Evolutionary conservation across 192 early-diverging fungal genomes (phyloP), one percentile per base, ranked within the genome.

Genomic region (Mortierella antarctica): DNA sequence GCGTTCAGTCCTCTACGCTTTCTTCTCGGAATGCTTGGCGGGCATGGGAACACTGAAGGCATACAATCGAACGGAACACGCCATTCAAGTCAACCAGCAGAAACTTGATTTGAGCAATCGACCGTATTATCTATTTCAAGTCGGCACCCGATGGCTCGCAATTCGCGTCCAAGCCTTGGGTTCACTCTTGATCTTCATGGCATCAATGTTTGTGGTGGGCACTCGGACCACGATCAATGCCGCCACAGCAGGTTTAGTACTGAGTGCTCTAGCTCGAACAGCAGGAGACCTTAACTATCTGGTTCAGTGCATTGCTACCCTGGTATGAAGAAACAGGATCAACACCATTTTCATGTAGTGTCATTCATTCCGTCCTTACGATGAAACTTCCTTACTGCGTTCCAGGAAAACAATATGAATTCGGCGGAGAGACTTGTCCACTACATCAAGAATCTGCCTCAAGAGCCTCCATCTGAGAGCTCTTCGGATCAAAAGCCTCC

Each of bases 1-100:
- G 9, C 84, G 92, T 17, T 91, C 91, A 4, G 91, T 93, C 0
- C 83, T 96, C 0, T 96, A 93, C 63, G 83, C 95, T 0, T 92
- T 92, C 58, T 89, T 96, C 57, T 68, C 89, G 18, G 93, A 95
- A 56, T 88, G 89, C 0, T 77, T 96, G 5, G 86, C 86, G 13
- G 96, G 96, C 1, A 73, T 94, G 5, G 70, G 91, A 5, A 96
- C 94, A 10, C 96, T 98, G 55, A 84, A 94, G 6, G 94, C 94
- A 0, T 96, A 92, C 57, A 47, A 62, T 5, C 68, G 59, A 2
- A 18, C 53, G 40, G 7, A 62, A 7, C 57, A 18, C 2, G 51
- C 68, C 13, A 62, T 62, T 20, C 18, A 40, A 48, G 44, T 53
- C 41, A 95, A 95, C 72, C 83, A 92, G 78, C 44, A 75, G 7